These are phyloP conservation scores for Umbelopsis sp. DNA, from an alignment of 192 early-diverging fungal genomes.

Conservation along the genomic window DNA sequence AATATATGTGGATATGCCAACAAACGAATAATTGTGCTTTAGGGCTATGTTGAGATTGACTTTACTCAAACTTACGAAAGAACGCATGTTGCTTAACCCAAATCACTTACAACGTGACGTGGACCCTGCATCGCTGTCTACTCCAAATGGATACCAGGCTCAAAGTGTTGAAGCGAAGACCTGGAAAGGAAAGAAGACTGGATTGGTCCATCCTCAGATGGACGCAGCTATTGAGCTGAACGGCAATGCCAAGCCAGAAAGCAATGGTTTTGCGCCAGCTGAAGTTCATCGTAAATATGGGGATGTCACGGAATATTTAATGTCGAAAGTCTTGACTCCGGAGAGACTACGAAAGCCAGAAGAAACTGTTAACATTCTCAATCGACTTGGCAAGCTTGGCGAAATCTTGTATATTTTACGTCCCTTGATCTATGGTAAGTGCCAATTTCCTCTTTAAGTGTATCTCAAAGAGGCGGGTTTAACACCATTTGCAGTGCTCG, in stretches of 20 bases:
- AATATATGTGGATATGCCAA: background rate
- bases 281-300: constrained; percentile 15
- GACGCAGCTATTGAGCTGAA: constrained; percentile 17
- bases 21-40: background rate
- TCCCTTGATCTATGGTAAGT: constrained; percentile 82
- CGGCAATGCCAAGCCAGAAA: constrained; percentile 22
- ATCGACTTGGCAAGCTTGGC: constrained; percentile 43
- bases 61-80: constrained; percentile 52
- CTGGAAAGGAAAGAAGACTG: constrained; percentile 46
- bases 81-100: constrained; percentile 63
- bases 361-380: constrained; percentile 67
- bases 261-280: constrained; percentile 27
- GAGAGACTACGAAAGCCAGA: constrained; percentile 67
- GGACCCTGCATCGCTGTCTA: constrained; percentile 54
- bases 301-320: constrained; percentile 57
- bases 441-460: background rate
- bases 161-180: constrained; percentile 28
- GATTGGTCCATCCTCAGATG: constrained; percentile 26
- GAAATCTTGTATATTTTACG: constrained; percentile 85
- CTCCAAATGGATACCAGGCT: constrained; percentile 27
- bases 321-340: constrained; percentile 58
- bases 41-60: constrained; percentile 53
- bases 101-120: constrained; percentile 69
- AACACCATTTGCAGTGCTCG: constrained; percentile 54
- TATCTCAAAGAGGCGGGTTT: background rate